Percentiles rank a stretch among this genome's conserved stretches.
These are phyloP conservation scores for Penstemon davidsonii DNA, from an alignment of 257 asterid genomes.

Conservation along the genomic window DNA sequence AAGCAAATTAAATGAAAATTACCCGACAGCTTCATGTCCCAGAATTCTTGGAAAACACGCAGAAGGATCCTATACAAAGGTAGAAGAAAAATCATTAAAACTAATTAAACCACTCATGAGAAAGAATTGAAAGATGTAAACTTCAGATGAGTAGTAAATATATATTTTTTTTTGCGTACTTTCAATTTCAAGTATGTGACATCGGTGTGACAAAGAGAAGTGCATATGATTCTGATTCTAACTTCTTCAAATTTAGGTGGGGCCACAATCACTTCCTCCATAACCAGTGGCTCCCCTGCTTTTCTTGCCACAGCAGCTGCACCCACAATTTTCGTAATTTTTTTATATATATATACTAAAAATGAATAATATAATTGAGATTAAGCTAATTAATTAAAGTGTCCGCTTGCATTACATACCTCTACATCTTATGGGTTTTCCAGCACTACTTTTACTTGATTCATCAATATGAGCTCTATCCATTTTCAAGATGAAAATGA, in stretches of 20 bases:
- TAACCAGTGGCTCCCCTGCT: conserved; percentile 71
- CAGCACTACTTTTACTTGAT: conserved; percentile 37
- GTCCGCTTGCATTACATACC: conserved; percentile 33
- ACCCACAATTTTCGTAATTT: background rate
- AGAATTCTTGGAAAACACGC: conserved; percentile 66
- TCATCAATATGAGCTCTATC: background rate
- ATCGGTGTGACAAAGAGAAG: conserved; percentile 76
- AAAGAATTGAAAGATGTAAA: background rate
- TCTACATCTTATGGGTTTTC: conserved; percentile 75
- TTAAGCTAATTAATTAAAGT: no score
- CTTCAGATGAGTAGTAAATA: background rate
- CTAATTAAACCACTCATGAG: background rate
- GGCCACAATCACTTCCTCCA: conserved; percentile 80
- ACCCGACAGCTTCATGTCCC: conserved; percentile 90
- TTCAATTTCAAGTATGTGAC: conserved; percentile 54
- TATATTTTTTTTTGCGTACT: conserved; percentile 27
- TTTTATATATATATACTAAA: background rate
- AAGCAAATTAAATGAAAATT: background rate
- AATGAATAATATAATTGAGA: background rate
- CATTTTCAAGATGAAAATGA: conserved; percentile 19
- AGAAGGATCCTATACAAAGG: conserved; percentile 49
- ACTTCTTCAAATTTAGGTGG: conserved; percentile 68
- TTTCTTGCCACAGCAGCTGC: conserved; percentile 91
- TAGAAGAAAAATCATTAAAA: background rate
- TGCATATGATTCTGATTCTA: conserved; percentile 69